Conservation (phyloP, 148 eudicot genomes). For the Simmondsia chinensis region DNA sequence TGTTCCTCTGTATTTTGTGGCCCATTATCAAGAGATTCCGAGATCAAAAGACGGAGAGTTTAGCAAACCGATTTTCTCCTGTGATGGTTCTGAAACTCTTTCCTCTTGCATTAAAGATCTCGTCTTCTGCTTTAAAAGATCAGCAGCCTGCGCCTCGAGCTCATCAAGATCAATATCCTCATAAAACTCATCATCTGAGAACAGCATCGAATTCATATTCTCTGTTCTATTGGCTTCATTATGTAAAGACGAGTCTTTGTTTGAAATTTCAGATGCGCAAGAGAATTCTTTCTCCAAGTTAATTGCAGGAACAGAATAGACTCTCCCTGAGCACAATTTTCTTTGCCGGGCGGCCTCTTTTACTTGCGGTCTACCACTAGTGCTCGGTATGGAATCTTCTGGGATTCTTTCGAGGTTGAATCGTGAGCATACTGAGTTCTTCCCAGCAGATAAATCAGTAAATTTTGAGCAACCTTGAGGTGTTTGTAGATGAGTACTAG, state of each 20-base stretch:
- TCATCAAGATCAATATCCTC: slow-evolving; percentile 82
- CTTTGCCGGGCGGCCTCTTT: slow-evolving; percentile 26
- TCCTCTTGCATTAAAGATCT: slow-evolving; percentile 16
- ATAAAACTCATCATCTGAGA: slow-evolving; percentile 66
- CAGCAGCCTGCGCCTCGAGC: slow-evolving; percentile 71
- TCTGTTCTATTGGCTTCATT: slow-evolving; percentile 14
- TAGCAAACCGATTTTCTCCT: slow-evolving; percentile 7
- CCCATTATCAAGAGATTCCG: slow-evolving; percentile 40
- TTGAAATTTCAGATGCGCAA: slow-evolving; percentile 16
- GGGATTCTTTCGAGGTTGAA: slow-evolving; percentile 14
- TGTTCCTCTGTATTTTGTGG: too few relatives aligned
- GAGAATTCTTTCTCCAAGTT: slow-evolving; percentile 55
- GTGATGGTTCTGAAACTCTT: slow-evolving; percentile 16
- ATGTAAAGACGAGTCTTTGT: slow-evolving; percentile 15
- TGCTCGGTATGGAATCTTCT: slow-evolving; percentile 19
- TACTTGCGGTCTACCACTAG: slow-evolving; percentile 15
- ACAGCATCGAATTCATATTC: slow-evolving; percentile 18
- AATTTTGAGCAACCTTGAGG: slow-evolving; percentile 25
- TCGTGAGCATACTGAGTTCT: slow-evolving; percentile 20
- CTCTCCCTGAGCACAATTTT: slow-evolving; percentile 30
- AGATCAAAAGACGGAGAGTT: slow-evolving; percentile 81
- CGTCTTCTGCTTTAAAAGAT: slow-evolving; percentile 35
- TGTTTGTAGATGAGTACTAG: slow-evolving; percentile 14
- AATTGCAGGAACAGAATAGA: slow-evolving; percentile 26
- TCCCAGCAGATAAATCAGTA: slow-evolving; percentile 17